These are phyloP conservation scores for Rhizopogon vinicolor DNA, from an alignment of 768 basidiomycete species.

Conservation along the genomic window DNA sequence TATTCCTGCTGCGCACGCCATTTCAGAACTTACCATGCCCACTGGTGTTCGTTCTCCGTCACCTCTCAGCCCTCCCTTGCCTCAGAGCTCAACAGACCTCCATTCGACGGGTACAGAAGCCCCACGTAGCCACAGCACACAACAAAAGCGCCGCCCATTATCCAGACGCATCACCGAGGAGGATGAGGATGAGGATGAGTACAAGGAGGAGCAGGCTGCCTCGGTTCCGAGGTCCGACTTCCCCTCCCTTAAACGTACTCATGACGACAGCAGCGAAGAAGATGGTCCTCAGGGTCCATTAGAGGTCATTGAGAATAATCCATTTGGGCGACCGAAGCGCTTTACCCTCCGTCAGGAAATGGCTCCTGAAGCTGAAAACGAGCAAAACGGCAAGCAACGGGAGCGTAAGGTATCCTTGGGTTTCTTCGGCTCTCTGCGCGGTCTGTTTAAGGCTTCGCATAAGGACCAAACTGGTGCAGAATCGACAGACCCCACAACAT, in stretches of 20 bases:
- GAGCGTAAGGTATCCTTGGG: slow-evolving; percentile 16
- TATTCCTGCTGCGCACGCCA: slow-evolving; percentile 22
- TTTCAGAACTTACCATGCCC: slow-evolving; percentile 22
- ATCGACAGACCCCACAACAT: slow-evolving; percentile 7
- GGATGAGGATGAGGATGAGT: slow-evolving; percentile 15
- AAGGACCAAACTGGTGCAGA: slow-evolving; percentile 12
- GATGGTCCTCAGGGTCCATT: slow-evolving; percentile 10
- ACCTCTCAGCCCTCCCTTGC: background rate
- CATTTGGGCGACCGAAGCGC: slow-evolving; percentile 13
- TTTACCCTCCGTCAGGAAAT: slow-evolving; percentile 2
- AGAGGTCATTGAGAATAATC: slow-evolving; percentile 20
- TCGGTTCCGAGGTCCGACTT: background rate
- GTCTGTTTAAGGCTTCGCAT: slow-evolving; percentile 15
- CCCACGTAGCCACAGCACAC: slow-evolving; percentile 5
- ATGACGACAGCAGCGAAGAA: slow-evolving; percentile 16
- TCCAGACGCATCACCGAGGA: slow-evolving; percentile 23
- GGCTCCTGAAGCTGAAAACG: background rate
- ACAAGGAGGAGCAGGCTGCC: background rate
- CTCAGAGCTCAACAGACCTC: background rate
- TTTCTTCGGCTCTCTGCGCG: slow-evolving; percentile 22
- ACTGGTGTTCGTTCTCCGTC: slow-evolving; percentile 10
- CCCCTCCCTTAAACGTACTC: background rate
- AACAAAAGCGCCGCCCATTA: slow-evolving; percentile 10
- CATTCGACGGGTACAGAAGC: background rate
- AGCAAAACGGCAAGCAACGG: slow-evolving; percentile 6